Percentiles rank a stretch among this genome's conserved stretches.
These are phyloP conservation scores for Geotrichum citri-aurantii DNA, from an alignment of 1,139 yeast genomes.

Conservation along the genomic window DNA sequence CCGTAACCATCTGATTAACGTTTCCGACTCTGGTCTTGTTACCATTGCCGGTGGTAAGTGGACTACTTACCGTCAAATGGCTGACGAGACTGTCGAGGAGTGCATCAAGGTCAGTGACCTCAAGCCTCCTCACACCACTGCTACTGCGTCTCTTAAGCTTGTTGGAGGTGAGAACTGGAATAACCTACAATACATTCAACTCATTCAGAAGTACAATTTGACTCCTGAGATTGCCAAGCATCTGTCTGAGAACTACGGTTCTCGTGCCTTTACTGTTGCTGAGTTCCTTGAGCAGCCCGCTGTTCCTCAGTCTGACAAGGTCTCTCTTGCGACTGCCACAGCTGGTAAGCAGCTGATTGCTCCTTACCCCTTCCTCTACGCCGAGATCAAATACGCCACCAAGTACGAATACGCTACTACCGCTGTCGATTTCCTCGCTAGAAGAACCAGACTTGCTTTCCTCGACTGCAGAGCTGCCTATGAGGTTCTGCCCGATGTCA, in stretches of 20 bases:
- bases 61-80: conserved; percentile 98
- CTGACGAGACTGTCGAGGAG: conserved; percentile 83
- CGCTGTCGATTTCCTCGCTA: conserved; percentile 83
- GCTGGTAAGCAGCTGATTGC: conserved; percentile 40
- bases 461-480: conserved; percentile 83
- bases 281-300: conserved; percentile 42
- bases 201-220: conserved; percentile 72
- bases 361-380: conserved; percentile 87
- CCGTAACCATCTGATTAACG: conserved; percentile 77
- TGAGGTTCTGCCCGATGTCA: conserved; percentile 76
- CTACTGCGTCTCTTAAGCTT: conserved; percentile 56
- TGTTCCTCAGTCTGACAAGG: conserved; percentile 27
- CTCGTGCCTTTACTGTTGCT: conserved; percentile 66
- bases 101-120: conserved; percentile 52
- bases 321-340: conserved; percentile 33
- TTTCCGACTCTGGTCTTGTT: conserved; percentile 66
- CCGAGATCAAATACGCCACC: conserved; percentile 80
- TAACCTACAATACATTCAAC: conserved; percentile 66
- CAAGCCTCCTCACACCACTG: conserved; percentile 45
- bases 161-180: conserved; percentile 70
- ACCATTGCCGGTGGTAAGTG: conserved; percentile 97
- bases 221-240: conserved; percentile 77
- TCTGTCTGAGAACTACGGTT: conserved; percentile 82
- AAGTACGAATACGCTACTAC: conserved; percentile 82
- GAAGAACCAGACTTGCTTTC: conserved; percentile 92